Percentiles rank a stretch among this genome's conserved stretches.
Evolutionary conservation across 2,329 filamentous ascomycete species (phyloP).

Genomic region (Fusarium compactum): DNA sequence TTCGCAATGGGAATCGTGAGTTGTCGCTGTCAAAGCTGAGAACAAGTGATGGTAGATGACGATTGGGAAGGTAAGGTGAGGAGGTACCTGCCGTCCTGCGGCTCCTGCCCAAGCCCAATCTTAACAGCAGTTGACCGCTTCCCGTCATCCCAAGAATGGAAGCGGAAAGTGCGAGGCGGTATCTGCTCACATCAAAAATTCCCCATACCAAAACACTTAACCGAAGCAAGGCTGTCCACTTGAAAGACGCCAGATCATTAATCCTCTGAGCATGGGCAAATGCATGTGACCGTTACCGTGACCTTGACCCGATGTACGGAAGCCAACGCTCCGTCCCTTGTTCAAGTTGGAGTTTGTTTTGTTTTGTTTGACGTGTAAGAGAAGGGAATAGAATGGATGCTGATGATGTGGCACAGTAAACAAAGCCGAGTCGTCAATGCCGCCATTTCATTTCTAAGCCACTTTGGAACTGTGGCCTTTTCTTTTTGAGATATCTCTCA

Average conservation of each 20-base stretch:
- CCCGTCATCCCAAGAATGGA: neutral
- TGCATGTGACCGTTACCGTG: constrained; percentile 43
- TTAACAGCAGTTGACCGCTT: constrained; percentile 26
- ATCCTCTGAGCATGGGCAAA: constrained; percentile 28
- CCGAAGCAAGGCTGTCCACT: constrained; percentile 36
- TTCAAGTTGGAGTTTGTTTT: neutral
- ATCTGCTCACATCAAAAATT: constrained; percentile 20
- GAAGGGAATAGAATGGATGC: neutral
- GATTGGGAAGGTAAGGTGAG: neutral
- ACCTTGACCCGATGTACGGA: constrained; percentile 37
- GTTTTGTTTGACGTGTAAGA: constrained; percentile 25
- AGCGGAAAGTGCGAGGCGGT: constrained; percentile 13
- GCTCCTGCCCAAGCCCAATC: neutral
- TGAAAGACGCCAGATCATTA: constrained; percentile 41
- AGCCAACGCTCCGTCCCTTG: constrained; percentile 16
- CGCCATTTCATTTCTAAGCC: constrained; percentile 27
- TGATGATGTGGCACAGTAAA: constrained; percentile 34
- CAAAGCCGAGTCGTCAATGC: constrained; percentile 8
- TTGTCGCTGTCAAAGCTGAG: constrained; percentile 13
- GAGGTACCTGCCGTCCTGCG: neutral
- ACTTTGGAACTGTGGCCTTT: constrained; percentile 2
- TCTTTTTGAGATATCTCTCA: constrained; percentile 3
- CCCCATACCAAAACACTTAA: constrained; percentile 25
- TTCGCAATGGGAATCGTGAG: constrained; percentile 5
- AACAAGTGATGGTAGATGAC: neutral